Base-by-base conservation (phyloP, 2,329 filamentous ascomycete genomes). In the Fusarium illudens region DNA sequence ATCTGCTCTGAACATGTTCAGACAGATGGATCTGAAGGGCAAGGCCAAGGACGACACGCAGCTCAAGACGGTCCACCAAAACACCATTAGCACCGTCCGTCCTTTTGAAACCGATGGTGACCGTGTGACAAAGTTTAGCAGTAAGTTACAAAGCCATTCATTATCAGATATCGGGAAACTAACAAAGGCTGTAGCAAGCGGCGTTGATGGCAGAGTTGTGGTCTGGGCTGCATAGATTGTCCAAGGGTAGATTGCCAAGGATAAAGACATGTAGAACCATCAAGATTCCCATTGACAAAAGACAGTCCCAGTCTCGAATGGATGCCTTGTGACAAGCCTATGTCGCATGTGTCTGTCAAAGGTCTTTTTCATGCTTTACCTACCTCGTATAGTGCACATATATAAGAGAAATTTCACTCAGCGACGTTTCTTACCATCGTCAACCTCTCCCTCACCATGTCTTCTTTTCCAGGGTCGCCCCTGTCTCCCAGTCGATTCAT, bases 21-120 rank as follows among this genome's bases (percentile, higher is more conserved):
- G 90, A 75, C 94, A 97, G 83, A 98, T 99, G 96, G 96, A 99
- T 80, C 86, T 99, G 70, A 97, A 96, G 86, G 96, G 96, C 66
- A 97, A 97, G 81, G 84, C 86, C 58, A 93, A 93, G 77, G 94
- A 97, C 75, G 94, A 98, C 78, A 97, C 94, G 4, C 92, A 97
- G 82, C 85, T 99, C 72, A 96, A 93, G 82, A 98, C 96, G 11
- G 89, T 96, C 48, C 96, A 99, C 81, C 96, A 99, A 79, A 99
- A 99, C 82, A 97, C 94, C 25, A 92, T 99, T 76, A 93, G 88
- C 75, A 97, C 90, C 3, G 84, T 99, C 52, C 88, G 96, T 42
- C 85, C 88, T 19, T 97, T 91, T 77, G 88, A 94, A 74, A 86
- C 86, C 58, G 83, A 84, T 39, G 89, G 87, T 30, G 87, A 86